Conservation (phyloP, 2,329 filamentous ascomycete species). For the Phoma herbarum region DNA sequence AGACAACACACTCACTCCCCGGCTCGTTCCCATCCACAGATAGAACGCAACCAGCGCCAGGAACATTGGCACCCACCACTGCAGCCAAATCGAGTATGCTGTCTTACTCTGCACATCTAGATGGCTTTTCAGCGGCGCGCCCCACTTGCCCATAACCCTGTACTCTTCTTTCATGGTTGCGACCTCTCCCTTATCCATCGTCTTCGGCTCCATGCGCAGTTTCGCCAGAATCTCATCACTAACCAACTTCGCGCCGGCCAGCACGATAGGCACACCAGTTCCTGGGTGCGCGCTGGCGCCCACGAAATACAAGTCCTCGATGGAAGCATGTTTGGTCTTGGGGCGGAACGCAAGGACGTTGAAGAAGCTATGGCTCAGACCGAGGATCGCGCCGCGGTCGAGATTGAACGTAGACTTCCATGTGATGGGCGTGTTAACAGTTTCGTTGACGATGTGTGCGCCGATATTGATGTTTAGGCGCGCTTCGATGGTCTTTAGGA, state of each 20-base stretch:
- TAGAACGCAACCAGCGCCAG: slow-evolving; percentile 11
- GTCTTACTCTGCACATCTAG: slow-evolving; percentile 20
- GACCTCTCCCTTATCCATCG: slow-evolving; percentile 14
- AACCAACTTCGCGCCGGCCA: slow-evolving; percentile 73
- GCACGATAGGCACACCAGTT: slow-evolving; percentile 76
- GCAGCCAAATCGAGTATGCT: slow-evolving; percentile 21
- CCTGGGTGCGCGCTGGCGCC: slow-evolving; percentile 79
- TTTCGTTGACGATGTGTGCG: slow-evolving; percentile 65
- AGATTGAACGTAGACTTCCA: slow-evolving; percentile 77
- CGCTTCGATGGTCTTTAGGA: slow-evolving; percentile 67
- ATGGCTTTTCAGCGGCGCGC: slow-evolving; percentile 14
- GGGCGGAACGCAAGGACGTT: slow-evolving; percentile 75
- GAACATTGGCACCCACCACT: slow-evolving; percentile 19
- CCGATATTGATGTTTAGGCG: slow-evolving; percentile 67
- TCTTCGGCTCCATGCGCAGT: slow-evolving; percentile 27
- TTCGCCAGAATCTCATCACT: slow-evolving; percentile 61
- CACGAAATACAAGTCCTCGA: slow-evolving; percentile 71
- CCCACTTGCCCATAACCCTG: slow-evolving; percentile 17
- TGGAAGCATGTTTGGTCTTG: slow-evolving; percentile 61
- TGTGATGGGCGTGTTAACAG: slow-evolving; percentile 69
- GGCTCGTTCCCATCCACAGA: slow-evolving; percentile 15
- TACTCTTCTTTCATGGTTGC: slow-evolving; percentile 19
- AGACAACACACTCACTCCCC: slow-evolving; percentile 13
- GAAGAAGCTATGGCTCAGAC: slow-evolving; percentile 76
- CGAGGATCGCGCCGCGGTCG: slow-evolving; percentile 77